Conservation (phyloP, 208 protist genomes). For the Trypanosoma melophagium region DNA sequence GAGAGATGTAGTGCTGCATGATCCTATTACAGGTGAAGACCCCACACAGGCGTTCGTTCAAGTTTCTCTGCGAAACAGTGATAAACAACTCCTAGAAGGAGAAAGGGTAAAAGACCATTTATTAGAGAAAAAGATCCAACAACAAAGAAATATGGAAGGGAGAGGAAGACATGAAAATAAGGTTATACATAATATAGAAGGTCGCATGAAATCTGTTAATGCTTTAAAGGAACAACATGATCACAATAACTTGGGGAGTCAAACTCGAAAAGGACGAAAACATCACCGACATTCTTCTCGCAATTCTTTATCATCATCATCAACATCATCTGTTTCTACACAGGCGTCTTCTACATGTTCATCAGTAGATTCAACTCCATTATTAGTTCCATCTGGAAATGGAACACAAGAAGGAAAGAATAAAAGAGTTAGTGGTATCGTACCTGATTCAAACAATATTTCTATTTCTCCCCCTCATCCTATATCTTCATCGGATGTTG, state of each 20-base stretch:
- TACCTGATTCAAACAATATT: not conserved
- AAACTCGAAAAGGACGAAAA: not conserved
- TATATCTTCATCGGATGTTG: not conserved
- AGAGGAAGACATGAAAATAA: not conserved
- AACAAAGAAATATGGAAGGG: not conserved
- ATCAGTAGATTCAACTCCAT: not conserved
- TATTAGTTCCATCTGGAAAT: not conserved
- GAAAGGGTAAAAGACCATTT: too few species aligned
- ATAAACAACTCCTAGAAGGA: too few species aligned
- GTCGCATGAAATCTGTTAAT: not conserved
- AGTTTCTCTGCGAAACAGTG: constrained; percentile 9
- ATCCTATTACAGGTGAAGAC: constrained; percentile 52
- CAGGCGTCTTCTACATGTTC: too few species aligned
- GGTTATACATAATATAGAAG: too few species aligned
- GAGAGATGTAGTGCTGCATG: constrained; percentile 61
- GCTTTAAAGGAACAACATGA: not conserved
- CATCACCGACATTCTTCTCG: not conserved
- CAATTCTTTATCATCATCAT: constrained; percentile 19
- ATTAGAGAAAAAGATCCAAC: not conserved
- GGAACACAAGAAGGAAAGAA: not conserved
- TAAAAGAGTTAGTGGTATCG: not conserved
- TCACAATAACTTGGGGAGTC: not conserved
- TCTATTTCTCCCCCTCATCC: not conserved
- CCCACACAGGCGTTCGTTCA: constrained; percentile 25
- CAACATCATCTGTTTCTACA: not conserved